Evolutionary conservation across 352 stramenopile species (phyloP), one percentile per base, ranked within the genome.

Genomic region (Pythium volutum): DNA sequence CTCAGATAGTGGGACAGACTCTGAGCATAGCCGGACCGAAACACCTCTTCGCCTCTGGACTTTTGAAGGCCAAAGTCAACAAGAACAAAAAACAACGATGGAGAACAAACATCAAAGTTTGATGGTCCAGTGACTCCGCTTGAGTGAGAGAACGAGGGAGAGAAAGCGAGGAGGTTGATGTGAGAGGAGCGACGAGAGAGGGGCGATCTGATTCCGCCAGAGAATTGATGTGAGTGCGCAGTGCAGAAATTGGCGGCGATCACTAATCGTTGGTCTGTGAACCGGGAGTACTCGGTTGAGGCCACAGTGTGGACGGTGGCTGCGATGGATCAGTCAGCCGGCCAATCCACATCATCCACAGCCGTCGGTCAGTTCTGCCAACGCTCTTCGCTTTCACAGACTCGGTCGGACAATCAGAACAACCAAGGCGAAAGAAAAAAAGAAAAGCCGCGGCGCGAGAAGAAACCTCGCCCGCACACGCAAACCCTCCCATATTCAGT

Each of bases 171-270:
- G 27, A 50, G 45, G 43, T 66, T 66, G 59, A 62, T 58, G 52
- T 51, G 38, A 57, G 60, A 61, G 52, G 52, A 67, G 52, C 50
- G 34, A 29, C 50, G 33, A 55, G 53, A 43, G 46, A 67, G 33
- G 52, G 26, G 60, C 52, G 43, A 67, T 67, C 60, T 67, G 60
- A 67, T 67, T 48, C 60, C 33, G 31, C 22, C 34, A 15, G 43
- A 50, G 52, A 50, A 33, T 41, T 25, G 25, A 39, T 27, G 26
- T 58, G 45, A 36, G 14, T 55, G 23, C 14, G 18, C 9, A 25
- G 59, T 60, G 52, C 52, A 67, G 52, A 67, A 67, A 60, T 59
- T 29, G 39, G 59, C 33, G 12, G 33, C 29, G 60, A 56, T 66
- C 59, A 66, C 59, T 51, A 51, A 66, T 66, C 59, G 22, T 56